Evolutionary conservation across 768 basidiomycete species (phyloP), one percentile per base, ranked within the genome.

Genomic region (Amanita exitialis): DNA sequence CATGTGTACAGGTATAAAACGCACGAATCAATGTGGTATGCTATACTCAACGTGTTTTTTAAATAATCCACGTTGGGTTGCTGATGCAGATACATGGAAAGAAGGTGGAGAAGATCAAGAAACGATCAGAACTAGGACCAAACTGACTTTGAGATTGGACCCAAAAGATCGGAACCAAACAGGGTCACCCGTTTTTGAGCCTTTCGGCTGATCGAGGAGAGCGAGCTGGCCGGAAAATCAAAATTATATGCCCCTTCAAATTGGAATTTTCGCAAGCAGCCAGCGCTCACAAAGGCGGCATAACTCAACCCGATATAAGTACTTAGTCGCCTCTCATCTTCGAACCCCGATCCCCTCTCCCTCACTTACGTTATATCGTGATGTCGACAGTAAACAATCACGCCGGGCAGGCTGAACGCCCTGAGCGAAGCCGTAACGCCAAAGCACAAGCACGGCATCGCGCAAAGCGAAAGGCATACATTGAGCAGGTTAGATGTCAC

Each of bases 401-500:
- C 72, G 69, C 78, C 69, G 71, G 67, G 66, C 69, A 70, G 62
- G 47, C 72, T 61, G 82, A 85, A 68, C 79, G 79, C 64, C 85
- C 85, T 73, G 85, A 86, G 69, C 82, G 85, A 58, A 86, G 83
- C 76, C 83, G 86, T 73, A 89, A 89, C 71, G 86, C 85, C 49
- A 84, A 83, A 67, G 90, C 90, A 8, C 90, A 92, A 70, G 90
- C 90, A 32, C 74, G 90, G 59, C 90, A 92, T 73, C 81, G 90
- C 54, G 90, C 89, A 64, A 92, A 92, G 67, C 78, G 90, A 68
- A 92, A 92, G 71, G 90, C 90, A 9, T 92, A 92, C 72, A 90
- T 92, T 62, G 88, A 91, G 58, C 86, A 90, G 77, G 89, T 88
- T 48, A 20, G 70, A 59, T 23, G 43, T 39, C 45, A 28, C 30